Evolutionary conservation across 2,329 filamentous ascomycete genomes (phyloP).

Genomic region (Ascochyta pisi): DNA sequence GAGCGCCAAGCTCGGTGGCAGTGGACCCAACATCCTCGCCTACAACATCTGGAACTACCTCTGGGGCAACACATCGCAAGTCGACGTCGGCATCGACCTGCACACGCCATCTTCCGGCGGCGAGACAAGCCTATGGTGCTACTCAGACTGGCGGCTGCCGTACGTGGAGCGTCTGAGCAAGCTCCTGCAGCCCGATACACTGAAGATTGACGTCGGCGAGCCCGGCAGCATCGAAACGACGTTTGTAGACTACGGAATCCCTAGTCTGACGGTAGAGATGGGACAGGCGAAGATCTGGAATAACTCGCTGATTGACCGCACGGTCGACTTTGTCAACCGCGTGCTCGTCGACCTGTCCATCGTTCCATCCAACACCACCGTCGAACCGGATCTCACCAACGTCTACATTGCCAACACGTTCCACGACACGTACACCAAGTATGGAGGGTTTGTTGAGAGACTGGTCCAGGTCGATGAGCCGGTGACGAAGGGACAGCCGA

Average conservation of each 20-base stretch:
- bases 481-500: constrained; percentile 46
- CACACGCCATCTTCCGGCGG: constrained; percentile 49
- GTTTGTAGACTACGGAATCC: constrained; percentile 45
- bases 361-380: constrained; percentile 38
- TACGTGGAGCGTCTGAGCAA: constrained; percentile 51
- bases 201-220: constrained; percentile 51
- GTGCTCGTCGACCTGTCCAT: constrained; percentile 33
- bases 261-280: constrained; percentile 50
- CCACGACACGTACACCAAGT: constrained; percentile 35
- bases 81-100: constrained; percentile 50
- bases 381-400: constrained; percentile 40
- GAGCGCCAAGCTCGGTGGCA: constrained; percentile 34
- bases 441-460: constrained; percentile 40
- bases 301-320: constrained; percentile 43
- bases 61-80: constrained; percentile 52
- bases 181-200: constrained; percentile 48
- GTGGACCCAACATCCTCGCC: constrained; percentile 35
- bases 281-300: constrained; percentile 50
- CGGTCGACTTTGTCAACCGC: constrained; percentile 38
- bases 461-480: constrained; percentile 43
- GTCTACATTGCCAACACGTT: constrained; percentile 42
- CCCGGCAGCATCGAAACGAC: constrained; percentile 51
- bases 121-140: constrained; percentile 49
- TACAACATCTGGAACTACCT: constrained; percentile 48
- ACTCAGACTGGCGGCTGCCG: constrained; percentile 47